Evolutionary conservation across 2,329 filamentous ascomycete species (phyloP).

Genomic region (Xylaria sp.): DNA sequence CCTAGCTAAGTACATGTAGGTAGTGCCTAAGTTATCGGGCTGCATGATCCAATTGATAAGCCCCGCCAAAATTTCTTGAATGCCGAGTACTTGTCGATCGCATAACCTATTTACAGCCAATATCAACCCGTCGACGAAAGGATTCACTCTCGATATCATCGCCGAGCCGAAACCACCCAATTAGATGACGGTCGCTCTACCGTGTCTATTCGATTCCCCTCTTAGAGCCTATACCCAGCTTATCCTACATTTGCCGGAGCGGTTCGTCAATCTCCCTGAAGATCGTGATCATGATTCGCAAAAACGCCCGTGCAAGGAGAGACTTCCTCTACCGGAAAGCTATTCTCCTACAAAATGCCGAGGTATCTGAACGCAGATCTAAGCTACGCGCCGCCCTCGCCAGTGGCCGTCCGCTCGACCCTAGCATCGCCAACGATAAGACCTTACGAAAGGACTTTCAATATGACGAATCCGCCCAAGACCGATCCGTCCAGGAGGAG

Average conservation of each 20-base stretch:
- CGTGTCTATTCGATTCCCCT: conserved; percentile 27
- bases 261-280: conserved; percentile 41
- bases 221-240: background rate
- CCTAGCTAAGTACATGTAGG: no score
- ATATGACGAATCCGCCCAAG: conserved; percentile 85
- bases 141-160: background rate
- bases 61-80: conserved; percentile 36
- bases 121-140: background rate
- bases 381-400: conserved; percentile 88
- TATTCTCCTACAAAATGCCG: conserved; percentile 86
- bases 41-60: conserved; percentile 20
- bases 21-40: background rate
- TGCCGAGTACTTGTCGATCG: background rate
- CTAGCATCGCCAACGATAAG: conserved; percentile 87
- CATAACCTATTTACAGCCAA: background rate
- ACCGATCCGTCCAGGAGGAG: conserved; percentile 73
- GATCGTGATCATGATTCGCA: conserved; percentile 55
- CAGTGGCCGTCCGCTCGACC: conserved; percentile 85
- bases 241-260: background rate
- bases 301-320: conserved; percentile 80
- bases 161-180: background rate
- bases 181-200: background rate
- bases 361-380: conserved; percentile 90
- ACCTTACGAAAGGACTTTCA: conserved; percentile 85
- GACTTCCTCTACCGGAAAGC: conserved; percentile 92